Evolutionary conservation across 2,329 filamentous ascomycete genomes (phyloP), one percentile per base, ranked within the genome.

Genomic region (Paracoccidioides brasiliensis): DNA sequence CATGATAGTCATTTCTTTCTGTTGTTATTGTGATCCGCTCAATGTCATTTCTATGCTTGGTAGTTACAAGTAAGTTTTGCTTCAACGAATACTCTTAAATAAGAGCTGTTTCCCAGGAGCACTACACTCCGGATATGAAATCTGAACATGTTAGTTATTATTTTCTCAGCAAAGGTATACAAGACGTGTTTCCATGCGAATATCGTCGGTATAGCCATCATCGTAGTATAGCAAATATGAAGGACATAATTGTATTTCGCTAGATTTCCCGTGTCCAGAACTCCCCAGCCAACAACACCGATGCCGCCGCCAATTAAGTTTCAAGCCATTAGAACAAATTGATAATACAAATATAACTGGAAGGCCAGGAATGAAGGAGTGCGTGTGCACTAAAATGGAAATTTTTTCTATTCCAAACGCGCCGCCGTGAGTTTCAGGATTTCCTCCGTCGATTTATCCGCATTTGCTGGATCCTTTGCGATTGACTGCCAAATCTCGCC

Each of bases 401-500:
- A 14, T 33, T 41, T 42, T 15, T 22, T 46, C 42, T 49, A 57
- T 38, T 52, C 55, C 48, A 62, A 58, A 59, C 58, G 64, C 52
- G 75, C 78, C 0, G 86, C 85, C 28, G 94, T 90, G 59, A 90
- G 70, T 74, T 86, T 88, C 64, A 98, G 68, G 14, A 96, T 79
- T 69, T 95, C 89, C 71, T 95, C 90, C 0, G 81, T 80, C 9
- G 78, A 77, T 74, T 85, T 85, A 55, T 80, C 75, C 30, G 86
- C 86, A 70, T 95, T 94, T 70, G 78, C 80, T 0, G 91, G 91
- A 64, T 90, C 82, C 77, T 98, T 98, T 15, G 85, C 82, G 3
- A 96, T 78, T 7, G 76, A 73, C 74, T 95, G 88, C 93, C 93
- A 98, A 32, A 86, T 75, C 76, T 98, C 93, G 12, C 93, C 93